Base-by-base conservation (phyloP, 257 asterid genomes). In the Ehretia macrophylla region DNA sequence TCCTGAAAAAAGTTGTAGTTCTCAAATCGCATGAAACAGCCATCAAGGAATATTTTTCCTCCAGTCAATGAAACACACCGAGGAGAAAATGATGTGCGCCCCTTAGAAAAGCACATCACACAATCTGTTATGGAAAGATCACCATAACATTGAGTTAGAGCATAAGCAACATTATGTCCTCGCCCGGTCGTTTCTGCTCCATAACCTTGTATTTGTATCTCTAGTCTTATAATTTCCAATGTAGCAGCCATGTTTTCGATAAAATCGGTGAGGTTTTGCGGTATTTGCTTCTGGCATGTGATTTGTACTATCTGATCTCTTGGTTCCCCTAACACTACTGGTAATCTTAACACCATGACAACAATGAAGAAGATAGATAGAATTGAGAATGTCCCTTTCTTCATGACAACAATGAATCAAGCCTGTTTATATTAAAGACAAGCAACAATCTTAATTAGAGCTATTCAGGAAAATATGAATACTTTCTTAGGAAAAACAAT, bases 51-150 rank as follows among this genome's bases (percentile, higher is more conserved):
- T 42, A 71, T 35, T 20, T 18, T 61, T 11, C 65, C 77, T 18
- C 72, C 68, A 11, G 18, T 32, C 14, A 19, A 14, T 42, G 76
- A 68, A 49, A 52, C 60, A 32, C 77, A 71, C 11, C n/a, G n/a
- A n/a, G n/a, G n/a, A n/a, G 65, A 46, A 45, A 60, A 14, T n/a
- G n/a, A n/a, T 11, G 45, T 20, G 16, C 67, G 57, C 0, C 68
- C 68, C 48, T 56, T 57, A 1, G 23, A 14, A 8, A 54, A 71
- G 38, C 77, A 71, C 0, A 55, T 16, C 0, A 17, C 39, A 39
- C 72, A 66, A 17, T 71, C 72, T 17, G 27, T 11, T 18, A 44
- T 54, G 17, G 77, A 66, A 32, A 71, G 77, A 66, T 71, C 72
- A 11, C 67, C 63, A 8, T 65, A 59, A 63, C 76, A 71, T 51